Evolutionary conservation across 805 yeast species (phyloP), one percentile per base, ranked within the genome.

Genomic region (Diddensiella caesifluorescens): DNA sequence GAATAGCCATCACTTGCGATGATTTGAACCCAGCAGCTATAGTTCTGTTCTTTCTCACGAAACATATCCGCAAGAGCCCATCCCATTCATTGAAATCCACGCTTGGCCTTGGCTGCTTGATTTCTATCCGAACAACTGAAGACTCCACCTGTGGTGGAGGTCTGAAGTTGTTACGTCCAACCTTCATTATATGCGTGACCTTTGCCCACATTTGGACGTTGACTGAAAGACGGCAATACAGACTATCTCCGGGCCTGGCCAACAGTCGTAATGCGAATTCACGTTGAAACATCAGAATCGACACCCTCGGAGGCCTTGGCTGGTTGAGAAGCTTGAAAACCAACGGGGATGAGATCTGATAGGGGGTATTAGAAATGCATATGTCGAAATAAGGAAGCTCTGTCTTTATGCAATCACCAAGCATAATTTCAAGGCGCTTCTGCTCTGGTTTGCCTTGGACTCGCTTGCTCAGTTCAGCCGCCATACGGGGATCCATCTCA

Each of bases 181-280:
- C 98, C 64, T 92, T 92, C 98, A 92, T 92, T 41, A 92, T 85
- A 62, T 92, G 98, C 5, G 95, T 88, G 12, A 92, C 97, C 51
- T 86, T 86, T n/a, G 97, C 96, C 97, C 97, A 92, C 97, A 92
- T 90, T 60, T 92, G 98, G 1, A 92, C 97, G 59, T 92, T 92
- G 22, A 95, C 97, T 23, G 95, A 83, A 41, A 92, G 71, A 57
- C 98, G 76, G 64, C 96, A 88, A 68, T 90, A 92, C 29, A 92
- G 69, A 1, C 86, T 64, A 54, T 92, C 97, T n/a, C 98, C 98
- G 0, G 98, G 97, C 53, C 95, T 77, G 1, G 98, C 98, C 40
- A 92, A 70, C 42, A 92, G 69, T 56, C 97, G 80, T 65, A 92
- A 63, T 2, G 98, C 98, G 59, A 92, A 92, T 61, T 92, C 98